phyloP scores from a whole-genome alignment of 73 alveolate species.

The Paramecium tetraurelia region DNA sequence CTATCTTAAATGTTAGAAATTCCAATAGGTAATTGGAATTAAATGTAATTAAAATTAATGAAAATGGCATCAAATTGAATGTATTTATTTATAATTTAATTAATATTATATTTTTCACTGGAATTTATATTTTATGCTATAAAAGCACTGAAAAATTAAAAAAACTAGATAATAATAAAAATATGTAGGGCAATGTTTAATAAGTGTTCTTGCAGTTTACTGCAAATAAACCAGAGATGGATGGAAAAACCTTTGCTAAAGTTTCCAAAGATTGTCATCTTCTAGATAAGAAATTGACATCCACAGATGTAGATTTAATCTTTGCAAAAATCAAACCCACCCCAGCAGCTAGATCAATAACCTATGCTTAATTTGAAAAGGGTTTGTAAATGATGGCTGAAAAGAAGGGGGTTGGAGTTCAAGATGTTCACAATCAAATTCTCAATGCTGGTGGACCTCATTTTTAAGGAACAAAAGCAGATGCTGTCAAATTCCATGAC shows the following conservation, averaged over 20 bases:
- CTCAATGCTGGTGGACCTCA: conserved; percentile 85
- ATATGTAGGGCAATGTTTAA: conserved; percentile 47
- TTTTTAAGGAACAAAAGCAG: conserved; percentile 90
- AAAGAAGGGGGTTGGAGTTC: conserved; percentile 81
- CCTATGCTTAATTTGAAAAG: conserved; percentile 76
- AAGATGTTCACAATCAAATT: conserved; percentile 65
- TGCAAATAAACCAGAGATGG: conserved; percentile 50
- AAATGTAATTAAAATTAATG: conserved; percentile 6
- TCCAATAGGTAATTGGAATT: conserved; percentile 12
- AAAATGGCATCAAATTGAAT: neutral
- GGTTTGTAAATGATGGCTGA: conserved; percentile 84
- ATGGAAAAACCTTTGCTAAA: conserved; percentile 59
- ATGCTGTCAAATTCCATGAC: conserved; percentile 93
- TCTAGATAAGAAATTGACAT: conserved; percentile 47
- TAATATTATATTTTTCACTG: neutral
- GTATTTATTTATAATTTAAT: neutral
- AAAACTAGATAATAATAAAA: neutral
- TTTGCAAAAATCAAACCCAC: conserved; percentile 82
- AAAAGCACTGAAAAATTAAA: neutral
- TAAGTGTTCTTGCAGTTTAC: conserved; percentile 51
- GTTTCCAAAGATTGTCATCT: conserved; percentile 56
- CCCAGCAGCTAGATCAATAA: conserved; percentile 80
- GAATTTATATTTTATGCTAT: neutral
- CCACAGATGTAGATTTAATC: conserved; percentile 71
- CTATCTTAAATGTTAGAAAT: neutral